A percentile compares a stretch with the other conserved stretches of the same genome.
Evolutionary conservation across 2,329 filamentous ascomycete species (phyloP).

Genomic region (Fusarium sororula): DNA sequence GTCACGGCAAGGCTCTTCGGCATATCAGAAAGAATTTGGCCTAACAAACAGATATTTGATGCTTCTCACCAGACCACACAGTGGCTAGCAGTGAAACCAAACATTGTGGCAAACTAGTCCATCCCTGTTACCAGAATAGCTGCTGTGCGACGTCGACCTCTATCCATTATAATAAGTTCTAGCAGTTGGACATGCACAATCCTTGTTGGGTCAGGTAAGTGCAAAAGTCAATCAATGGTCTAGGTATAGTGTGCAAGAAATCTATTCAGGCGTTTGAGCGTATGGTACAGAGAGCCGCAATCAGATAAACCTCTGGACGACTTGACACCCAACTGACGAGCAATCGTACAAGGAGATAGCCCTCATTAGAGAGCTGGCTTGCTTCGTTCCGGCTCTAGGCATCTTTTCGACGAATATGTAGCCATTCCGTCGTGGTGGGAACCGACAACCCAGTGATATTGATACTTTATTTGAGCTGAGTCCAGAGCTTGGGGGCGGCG

Average conservation of each 20-base stretch:
- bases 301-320: slow-evolving; percentile 28
- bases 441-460: slow-evolving; percentile 24
- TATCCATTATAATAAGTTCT: background rate
- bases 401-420: slow-evolving; percentile 38
- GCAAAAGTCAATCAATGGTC: slow-evolving; percentile 10
- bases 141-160: background rate
- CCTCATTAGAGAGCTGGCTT: slow-evolving; percentile 24
- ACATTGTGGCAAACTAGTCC: background rate
- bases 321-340: slow-evolving; percentile 35
- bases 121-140: too few species aligned
- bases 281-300: slow-evolving; percentile 44
- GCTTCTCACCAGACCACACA: background rate
- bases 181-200: background rate
- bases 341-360: slow-evolving; percentile 38
- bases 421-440: slow-evolving; percentile 36
- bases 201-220: background rate
- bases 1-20: background rate
- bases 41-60: background rate
- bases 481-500: slow-evolving; percentile 96
- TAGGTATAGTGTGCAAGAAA: slow-evolving; percentile 34
- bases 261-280: slow-evolving; percentile 47
- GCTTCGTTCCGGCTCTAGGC: slow-evolving; percentile 37
- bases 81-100: background rate
- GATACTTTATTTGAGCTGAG: slow-evolving; percentile 81
- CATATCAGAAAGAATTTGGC: background rate